A percentile compares a stretch with the other conserved stretches of the same genome.
phyloP scores from a whole-genome alignment of 2,329 filamentous ascomycete genomes.

The Capronia americana region DNA sequence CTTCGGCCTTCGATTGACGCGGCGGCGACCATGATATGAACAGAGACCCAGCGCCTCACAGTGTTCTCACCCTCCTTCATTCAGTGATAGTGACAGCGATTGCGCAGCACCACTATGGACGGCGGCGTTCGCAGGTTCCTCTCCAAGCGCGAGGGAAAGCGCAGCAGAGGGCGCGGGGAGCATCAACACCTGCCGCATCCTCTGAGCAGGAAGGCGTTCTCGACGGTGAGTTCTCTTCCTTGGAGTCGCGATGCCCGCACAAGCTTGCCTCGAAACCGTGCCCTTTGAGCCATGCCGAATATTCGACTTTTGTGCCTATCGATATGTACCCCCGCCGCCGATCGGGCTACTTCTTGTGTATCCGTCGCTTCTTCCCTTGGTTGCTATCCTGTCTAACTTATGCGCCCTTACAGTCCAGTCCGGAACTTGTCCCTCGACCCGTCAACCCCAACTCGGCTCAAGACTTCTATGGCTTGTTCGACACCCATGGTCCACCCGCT shows the following conservation, averaged over 20 bases:
- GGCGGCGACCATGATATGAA: slow-evolving; percentile 13
- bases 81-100: neutral
- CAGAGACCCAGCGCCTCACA: neutral
- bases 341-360: slow-evolving; percentile 31
- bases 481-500: slow-evolving; percentile 23
- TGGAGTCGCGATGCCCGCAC: slow-evolving; percentile 5
- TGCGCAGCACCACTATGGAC: slow-evolving; percentile 41
- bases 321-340: slow-evolving; percentile 29
- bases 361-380: slow-evolving; percentile 19
- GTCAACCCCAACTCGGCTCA: slow-evolving; percentile 33
- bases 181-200: slow-evolving; percentile 20
- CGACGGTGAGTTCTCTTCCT: slow-evolving; percentile 27
- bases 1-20: slow-evolving; percentile 1
- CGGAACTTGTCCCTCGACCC: slow-evolving; percentile 27
- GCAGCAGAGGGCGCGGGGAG: slow-evolving; percentile 28
- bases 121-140: slow-evolving; percentile 52
- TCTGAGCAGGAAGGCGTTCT: slow-evolving; percentile 23
- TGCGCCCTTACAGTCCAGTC: slow-evolving; percentile 29
- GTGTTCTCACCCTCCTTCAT: neutral
- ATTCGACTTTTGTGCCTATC: slow-evolving; percentile 31
- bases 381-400: slow-evolving; percentile 24
- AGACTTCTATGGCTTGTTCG: slow-evolving; percentile 39
- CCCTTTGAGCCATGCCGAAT: slow-evolving; percentile 26
- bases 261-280: slow-evolving; percentile 7
- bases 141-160: slow-evolving; percentile 48